Conservation (phyloP, 345 rosid species). For the Garcia nutans region DNA sequence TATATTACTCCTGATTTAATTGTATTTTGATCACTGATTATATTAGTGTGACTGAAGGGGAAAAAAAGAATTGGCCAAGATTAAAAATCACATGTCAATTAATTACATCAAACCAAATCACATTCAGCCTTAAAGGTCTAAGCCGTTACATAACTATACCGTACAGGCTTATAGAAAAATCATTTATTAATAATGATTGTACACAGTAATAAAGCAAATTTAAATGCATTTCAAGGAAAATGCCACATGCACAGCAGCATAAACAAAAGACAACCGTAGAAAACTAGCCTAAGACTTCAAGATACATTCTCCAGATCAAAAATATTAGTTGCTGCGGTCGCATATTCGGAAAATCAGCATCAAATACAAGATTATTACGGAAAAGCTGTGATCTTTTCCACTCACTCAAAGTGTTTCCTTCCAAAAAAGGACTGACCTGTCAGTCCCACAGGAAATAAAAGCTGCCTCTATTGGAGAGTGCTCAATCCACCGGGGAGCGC, state of each 20-base stretch:
- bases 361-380: neutral
- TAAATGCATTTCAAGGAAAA: neutral
- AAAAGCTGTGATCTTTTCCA: neutral
- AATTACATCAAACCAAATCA: too few species aligned
- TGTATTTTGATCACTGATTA: too few species aligned
- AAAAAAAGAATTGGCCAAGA: too few species aligned
- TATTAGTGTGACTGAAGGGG: too few species aligned
- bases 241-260: too few species aligned
- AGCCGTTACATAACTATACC: too few species aligned
- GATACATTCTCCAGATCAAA: neutral
- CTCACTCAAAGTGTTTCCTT: slow-evolving; percentile 38
- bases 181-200: too few species aligned
- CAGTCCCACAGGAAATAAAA: slow-evolving; percentile 58
- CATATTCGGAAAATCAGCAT: neutral
- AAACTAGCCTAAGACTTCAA: neutral
- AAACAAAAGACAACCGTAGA: neutral
- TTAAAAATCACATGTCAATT: too few species aligned
- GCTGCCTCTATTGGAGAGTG: slow-evolving; percentile 75
- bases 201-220: neutral
- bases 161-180: neutral
- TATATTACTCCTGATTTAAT: too few species aligned
- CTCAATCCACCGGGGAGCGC: slow-evolving; percentile 80
- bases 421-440: slow-evolving; percentile 62
- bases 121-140: too few species aligned
- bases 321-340: neutral